Evolutionary conservation across 345 rosid species (phyloP).

Genomic region (Bruguiera sexangula): DNA sequence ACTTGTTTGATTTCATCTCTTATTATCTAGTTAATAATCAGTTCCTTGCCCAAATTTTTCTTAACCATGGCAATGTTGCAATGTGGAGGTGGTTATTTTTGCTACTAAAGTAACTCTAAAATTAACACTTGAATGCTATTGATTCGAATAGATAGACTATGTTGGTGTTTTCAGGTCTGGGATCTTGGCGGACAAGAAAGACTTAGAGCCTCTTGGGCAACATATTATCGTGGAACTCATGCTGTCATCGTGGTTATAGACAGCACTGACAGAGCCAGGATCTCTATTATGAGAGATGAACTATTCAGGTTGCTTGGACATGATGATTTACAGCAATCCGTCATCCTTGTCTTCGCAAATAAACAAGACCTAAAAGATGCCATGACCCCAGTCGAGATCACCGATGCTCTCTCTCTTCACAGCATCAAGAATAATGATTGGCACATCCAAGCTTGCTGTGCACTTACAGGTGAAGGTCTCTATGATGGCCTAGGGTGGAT

Average conservation of each 20-base stretch:
- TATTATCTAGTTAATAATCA: no score
- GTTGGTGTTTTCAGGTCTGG: slow-evolving; percentile 56
- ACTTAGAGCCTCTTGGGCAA: slow-evolving; percentile 91
- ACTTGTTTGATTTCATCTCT: no score
- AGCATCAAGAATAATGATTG: slow-evolving; percentile 93
- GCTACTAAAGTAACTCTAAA: no score
- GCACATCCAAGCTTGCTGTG: slow-evolving; percentile 95
- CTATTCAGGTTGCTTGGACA: slow-evolving; percentile 76
- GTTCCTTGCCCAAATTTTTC: no score
- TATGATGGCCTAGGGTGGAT: slow-evolving; percentile 89
- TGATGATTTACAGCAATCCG: slow-evolving; percentile 67
- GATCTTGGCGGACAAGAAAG: slow-evolving; percentile 98
- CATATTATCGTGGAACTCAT: slow-evolving; percentile 90
- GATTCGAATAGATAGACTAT: no score
- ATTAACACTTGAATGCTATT: no score
- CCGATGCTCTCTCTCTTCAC: slow-evolving; percentile 87
- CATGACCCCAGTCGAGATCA: slow-evolving; percentile 85
- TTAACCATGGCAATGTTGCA: no score
- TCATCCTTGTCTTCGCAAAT: slow-evolving; percentile 81
- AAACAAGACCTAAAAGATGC: slow-evolving; percentile 92
- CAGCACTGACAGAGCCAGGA: slow-evolving; percentile 89
- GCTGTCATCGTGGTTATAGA: slow-evolving; percentile 82
- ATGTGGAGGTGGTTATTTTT: no score
- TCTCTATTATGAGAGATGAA: slow-evolving; percentile 84
- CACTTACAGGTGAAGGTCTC: slow-evolving; percentile 83